Evolutionary conservation across 2,329 filamentous ascomycete species (phyloP), one percentile per base, ranked within the genome.

Genomic region (Pleoardoris graminearum): DNA sequence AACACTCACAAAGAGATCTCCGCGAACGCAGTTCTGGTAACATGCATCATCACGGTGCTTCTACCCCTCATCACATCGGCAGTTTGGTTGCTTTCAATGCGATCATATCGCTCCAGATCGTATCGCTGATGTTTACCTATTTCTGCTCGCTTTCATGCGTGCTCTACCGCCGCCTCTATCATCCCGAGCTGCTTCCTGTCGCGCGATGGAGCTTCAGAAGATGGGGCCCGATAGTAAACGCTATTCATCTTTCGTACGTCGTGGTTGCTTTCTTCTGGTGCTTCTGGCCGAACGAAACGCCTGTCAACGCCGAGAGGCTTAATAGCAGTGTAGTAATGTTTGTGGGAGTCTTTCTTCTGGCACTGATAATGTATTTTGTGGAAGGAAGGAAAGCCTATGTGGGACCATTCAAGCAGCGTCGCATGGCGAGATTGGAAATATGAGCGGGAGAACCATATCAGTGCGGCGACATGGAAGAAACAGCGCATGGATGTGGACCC

Each of bases 41-140:
- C 67, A 25, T 66, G 65, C 35, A 11, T 52, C 8, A 65, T 72
- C 21, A 70, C 67, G 3, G 51, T 69, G 6, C 55, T 73, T 41
- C 66, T 76, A 12, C 62, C 66, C 16, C 66, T 69, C 38, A 76
- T 76, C 68, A 75, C 57, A 70, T 75, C 51, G 73, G 74, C 51
- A 71, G 66, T 11, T 54, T 55, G 16, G 55, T 62, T 1, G 73
- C 73, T 7, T 72, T 75, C 63, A 71, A 73, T 55, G 68, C 68
- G 32, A 37, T 77, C 51, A 70, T 75, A 30, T 75, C 72, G 1
- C 67, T 77, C n/a, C 68, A 68, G 44, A 60, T 72, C 14, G 69
- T 72, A 4, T 68, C 69, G 5, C 59, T 75, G 6, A 71, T 77
- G 67, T 70, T 70, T 10, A 75, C 74, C 8, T 79, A 77, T 63